phyloP scores from a whole-genome alignment of 2,329 filamentous ascomycete species.

The Talaromyces sp. region DNA sequence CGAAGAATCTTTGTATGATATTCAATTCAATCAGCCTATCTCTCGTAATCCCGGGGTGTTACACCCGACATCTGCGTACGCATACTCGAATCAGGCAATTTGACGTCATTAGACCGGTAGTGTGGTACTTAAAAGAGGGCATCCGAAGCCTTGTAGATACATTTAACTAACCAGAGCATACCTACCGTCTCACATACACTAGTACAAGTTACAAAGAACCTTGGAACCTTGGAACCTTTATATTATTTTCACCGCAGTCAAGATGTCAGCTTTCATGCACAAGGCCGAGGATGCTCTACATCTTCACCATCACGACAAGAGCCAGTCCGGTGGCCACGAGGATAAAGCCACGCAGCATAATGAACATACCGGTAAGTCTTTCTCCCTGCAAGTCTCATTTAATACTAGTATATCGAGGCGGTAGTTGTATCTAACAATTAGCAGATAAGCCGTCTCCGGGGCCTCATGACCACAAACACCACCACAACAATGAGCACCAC shows the following conservation, averaged over 20 bases:
- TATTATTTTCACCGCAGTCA: not conserved
- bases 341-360: not conserved
- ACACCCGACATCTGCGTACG: too few species aligned
- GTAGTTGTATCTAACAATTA: not conserved
- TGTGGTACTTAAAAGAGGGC: not conserved
- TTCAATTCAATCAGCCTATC: too few species aligned
- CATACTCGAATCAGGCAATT: not conserved
- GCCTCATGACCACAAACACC: not conserved
- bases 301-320: not conserved
- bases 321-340: not conserved
- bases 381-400: not conserved
- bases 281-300: constrained; percentile 5
- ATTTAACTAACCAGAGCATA: too few species aligned
- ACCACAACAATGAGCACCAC: not conserved
- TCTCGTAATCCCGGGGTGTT: too few species aligned
- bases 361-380: not conserved
- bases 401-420: not conserved
- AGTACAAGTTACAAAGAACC: not conserved
- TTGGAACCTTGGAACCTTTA: not conserved
- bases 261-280: constrained; percentile 2
- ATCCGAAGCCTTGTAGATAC: too few species aligned
- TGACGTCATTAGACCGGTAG: not conserved
- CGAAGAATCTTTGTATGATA: too few species aligned
- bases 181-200: not conserved
- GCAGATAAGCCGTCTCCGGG: constrained; percentile 5